phyloP scores from a whole-genome alignment of 2,329 filamentous ascomycete species.

The Colletotrichum coccodes region DNA sequence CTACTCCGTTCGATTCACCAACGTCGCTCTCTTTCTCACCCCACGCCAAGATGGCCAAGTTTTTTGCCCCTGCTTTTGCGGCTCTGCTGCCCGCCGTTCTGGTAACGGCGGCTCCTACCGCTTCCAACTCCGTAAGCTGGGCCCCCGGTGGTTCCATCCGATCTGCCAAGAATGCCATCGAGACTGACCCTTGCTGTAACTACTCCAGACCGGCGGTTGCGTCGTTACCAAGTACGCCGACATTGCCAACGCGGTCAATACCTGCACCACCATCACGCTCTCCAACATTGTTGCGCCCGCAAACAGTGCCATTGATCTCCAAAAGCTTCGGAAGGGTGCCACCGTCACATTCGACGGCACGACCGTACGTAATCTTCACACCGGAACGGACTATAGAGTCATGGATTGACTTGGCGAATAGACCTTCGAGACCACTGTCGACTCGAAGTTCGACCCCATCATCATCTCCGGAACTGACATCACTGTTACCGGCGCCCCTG shows the following conservation, averaged over 20 bases:
- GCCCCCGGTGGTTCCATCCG: background rate
- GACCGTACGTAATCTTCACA: background rate
- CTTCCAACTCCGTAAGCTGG: conserved; percentile 9
- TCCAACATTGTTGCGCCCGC: conserved; percentile 23
- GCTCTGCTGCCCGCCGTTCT: conserved; percentile 24
- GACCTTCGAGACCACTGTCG: conserved; percentile 20
- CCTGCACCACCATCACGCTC: conserved; percentile 26
- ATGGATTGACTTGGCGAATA: background rate
- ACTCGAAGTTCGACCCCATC: conserved; percentile 23
- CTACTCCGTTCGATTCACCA: conserved; percentile 13
- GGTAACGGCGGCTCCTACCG: conserved; percentile 10
- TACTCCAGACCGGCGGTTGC: conserved; percentile 12
- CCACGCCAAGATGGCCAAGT: conserved; percentile 29
- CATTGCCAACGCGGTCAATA: conserved; percentile 21
- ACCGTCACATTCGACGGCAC: conserved; percentile 26
- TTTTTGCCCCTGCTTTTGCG: conserved; percentile 10
- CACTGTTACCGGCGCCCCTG: conserved; percentile 21
- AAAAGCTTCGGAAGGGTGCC: conserved; percentile 12
- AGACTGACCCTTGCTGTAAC: background rate
- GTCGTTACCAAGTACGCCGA: conserved; percentile 11
- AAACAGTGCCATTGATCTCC: conserved; percentile 20
- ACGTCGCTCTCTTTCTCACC: background rate
- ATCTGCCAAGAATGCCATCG: background rate
- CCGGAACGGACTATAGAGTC: too few relatives aligned
- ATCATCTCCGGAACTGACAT: conserved; percentile 25